Percentiles rank a stretch among this genome's conserved stretches.
phyloP scores from a whole-genome alignment of 2,329 filamentous ascomycete genomes.

The Neurospora sp. region DNA sequence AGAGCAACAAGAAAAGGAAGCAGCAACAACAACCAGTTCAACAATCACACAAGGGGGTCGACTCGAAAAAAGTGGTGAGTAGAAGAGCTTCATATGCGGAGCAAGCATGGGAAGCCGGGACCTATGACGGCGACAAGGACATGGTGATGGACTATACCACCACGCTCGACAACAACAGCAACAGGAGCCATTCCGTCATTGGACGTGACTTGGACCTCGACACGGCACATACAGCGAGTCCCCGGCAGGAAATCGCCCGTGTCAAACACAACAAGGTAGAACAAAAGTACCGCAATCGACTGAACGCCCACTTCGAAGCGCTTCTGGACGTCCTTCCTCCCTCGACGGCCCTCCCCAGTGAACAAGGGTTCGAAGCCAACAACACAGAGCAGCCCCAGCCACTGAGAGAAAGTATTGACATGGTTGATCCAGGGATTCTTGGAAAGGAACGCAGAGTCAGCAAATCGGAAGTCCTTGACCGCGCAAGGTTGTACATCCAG shows the following conservation, averaged over 20 bases:
- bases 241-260: background rate
- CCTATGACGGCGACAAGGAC: background rate
- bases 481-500: constrained; percentile 10
- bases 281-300: constrained; percentile 12
- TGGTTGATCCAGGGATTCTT: background rate
- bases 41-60: background rate
- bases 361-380: background rate
- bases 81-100: background rate
- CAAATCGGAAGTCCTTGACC: constrained; percentile 14
- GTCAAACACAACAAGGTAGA: constrained; percentile 11
- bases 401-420: background rate
- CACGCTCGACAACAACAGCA: background rate
- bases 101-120: background rate
- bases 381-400: background rate
- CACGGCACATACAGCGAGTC: background rate
- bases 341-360: background rate
- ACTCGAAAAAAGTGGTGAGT: background rate
- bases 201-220: background rate
- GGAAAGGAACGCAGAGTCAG: constrained; percentile 6
- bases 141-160: background rate
- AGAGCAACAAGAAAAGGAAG: background rate
- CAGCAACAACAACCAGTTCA: background rate
- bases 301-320: constrained; percentile 11
- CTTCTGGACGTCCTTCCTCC: constrained; percentile 11
- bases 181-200: background rate